A percentile compares a stretch with the other conserved stretches of the same genome.
These are phyloP conservation scores for Fusarium agapanthi DNA, from an alignment of 2,329 filamentous ascomycete species.

Conservation along the genomic window DNA sequence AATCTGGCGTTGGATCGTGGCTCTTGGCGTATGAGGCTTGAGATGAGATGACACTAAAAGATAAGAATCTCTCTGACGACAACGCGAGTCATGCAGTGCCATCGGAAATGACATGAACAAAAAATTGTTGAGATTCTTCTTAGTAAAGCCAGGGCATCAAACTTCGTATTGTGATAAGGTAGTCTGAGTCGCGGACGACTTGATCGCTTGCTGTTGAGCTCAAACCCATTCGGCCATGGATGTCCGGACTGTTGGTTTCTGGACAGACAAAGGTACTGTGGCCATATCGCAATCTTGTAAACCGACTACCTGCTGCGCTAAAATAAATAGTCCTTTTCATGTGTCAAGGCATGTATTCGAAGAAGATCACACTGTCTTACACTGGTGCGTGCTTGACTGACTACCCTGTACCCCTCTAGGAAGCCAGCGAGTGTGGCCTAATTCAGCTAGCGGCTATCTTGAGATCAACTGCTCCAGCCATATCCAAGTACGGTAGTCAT, in stretches of 20 bases:
- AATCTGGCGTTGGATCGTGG: not conserved
- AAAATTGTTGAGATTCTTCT: not conserved
- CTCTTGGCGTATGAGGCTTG: not conserved
- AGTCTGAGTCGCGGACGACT: not conserved
- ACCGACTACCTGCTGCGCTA: not conserved
- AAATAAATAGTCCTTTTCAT: too few species aligned
- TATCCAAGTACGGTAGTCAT: not conserved
- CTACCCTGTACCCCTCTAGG: not conserved
- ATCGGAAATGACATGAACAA: not conserved
- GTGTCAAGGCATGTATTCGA: not conserved
- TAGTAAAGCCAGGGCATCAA: not conserved
- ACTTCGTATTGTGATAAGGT: not conserved
- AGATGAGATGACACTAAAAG: not conserved
- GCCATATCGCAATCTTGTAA: not conserved
- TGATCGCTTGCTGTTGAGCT: not conserved
- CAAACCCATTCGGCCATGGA: accelerated
- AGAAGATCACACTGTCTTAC: not conserved
- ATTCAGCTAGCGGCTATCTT: not conserved
- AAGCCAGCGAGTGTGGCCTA: not conserved
- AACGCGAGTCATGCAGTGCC: not conserved
- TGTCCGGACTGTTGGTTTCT: accelerated
- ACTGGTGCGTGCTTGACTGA: accelerated
- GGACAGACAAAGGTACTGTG: accelerated
- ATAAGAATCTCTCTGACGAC: not conserved
- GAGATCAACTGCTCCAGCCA: not conserved